These are phyloP conservation scores for Gracilaria domingensis DNA, from an alignment of 23 red algal genomes.

Conservation along the genomic window DNA sequence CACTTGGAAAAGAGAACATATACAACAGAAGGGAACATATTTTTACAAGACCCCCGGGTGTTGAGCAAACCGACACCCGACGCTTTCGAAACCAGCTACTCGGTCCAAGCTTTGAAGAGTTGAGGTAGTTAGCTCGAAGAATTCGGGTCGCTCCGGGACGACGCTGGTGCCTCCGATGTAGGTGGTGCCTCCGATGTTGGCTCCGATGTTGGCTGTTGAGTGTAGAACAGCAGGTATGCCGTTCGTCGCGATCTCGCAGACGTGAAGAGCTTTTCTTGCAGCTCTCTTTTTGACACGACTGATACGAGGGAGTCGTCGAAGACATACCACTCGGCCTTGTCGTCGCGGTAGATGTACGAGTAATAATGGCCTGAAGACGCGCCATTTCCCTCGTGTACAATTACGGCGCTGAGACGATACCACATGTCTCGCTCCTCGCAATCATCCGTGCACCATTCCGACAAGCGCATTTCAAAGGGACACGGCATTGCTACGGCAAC, in stretches of 20 bases:
- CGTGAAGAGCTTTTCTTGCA: conserved; percentile 66
- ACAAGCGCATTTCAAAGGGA: conserved; percentile 52
- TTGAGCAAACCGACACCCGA: neutral
- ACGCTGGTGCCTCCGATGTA: neutral
- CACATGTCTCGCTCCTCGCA: conserved; percentile 51
- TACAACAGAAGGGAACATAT: conserved; percentile 3
- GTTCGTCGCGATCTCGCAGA: conserved; percentile 49
- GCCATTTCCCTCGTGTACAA: conserved; percentile 80
- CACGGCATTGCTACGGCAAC: conserved; percentile 77
- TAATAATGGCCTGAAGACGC: conserved; percentile 84
- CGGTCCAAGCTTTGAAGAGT: neutral
- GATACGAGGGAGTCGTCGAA: conserved; percentile 75
- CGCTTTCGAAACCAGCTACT: neutral
- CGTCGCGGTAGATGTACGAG: conserved; percentile 62
- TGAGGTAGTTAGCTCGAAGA: neutral
- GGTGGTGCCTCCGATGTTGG: neutral
- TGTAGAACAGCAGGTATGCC: conserved; percentile 78
- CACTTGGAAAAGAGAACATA: neutral
- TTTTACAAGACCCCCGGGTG: conserved; percentile 1
- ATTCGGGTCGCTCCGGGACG: neutral
- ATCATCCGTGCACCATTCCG: conserved; percentile 57
- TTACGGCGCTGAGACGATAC: conserved; percentile 76
- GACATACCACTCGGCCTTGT: conserved; percentile 60
- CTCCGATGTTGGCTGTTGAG: conserved; percentile 6
- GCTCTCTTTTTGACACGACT: conserved; percentile 17